phyloP scores from a whole-genome alignment of 139 green algal species.

The Chlorella ohadii region DNA sequence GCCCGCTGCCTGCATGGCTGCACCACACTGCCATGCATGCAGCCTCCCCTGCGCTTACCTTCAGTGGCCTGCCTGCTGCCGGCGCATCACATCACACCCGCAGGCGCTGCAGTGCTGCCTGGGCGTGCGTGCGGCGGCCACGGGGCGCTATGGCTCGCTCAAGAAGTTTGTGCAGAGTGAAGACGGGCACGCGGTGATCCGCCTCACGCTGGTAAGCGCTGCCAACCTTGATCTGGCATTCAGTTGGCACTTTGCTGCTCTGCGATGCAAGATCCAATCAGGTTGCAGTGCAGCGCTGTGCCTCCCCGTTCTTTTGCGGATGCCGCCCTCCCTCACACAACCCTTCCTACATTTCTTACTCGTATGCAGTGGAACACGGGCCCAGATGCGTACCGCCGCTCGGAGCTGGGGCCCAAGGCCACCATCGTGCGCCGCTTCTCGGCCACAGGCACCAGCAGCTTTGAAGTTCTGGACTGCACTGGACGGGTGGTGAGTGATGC shows the following conservation, averaged over 20 bases:
- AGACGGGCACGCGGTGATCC: constrained; percentile 29
- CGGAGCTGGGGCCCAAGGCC: constrained; percentile 59
- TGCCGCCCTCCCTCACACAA: too few species aligned
- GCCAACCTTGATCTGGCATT: too few species aligned
- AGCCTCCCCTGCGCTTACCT: too few species aligned
- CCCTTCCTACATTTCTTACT: background rate
- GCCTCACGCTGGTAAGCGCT: constrained; percentile 62
- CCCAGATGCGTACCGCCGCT: constrained; percentile 66
- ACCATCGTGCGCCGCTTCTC: constrained; percentile 60
- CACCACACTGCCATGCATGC: too few species aligned
- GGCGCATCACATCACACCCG: too few species aligned
- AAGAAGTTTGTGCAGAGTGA: constrained; percentile 28
- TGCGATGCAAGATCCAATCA: too few species aligned
- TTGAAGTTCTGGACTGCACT: background rate
- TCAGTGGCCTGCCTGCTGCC: too few species aligned
- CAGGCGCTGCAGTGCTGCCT: constrained; percentile 75
- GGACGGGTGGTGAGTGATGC: background rate
- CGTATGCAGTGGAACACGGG: constrained; percentile 62
- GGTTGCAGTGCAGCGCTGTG: too few species aligned
- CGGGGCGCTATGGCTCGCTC: background rate
- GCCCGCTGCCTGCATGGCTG: too few species aligned
- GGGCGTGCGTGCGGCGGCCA: constrained; percentile 41
- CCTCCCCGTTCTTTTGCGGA: too few species aligned
- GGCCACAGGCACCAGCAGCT: background rate
- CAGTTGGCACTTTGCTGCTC: too few species aligned